phyloP scores from a whole-genome alignment of 2,329 filamentous ascomycete species.

The Ceratocystis diversiconidia region DNA sequence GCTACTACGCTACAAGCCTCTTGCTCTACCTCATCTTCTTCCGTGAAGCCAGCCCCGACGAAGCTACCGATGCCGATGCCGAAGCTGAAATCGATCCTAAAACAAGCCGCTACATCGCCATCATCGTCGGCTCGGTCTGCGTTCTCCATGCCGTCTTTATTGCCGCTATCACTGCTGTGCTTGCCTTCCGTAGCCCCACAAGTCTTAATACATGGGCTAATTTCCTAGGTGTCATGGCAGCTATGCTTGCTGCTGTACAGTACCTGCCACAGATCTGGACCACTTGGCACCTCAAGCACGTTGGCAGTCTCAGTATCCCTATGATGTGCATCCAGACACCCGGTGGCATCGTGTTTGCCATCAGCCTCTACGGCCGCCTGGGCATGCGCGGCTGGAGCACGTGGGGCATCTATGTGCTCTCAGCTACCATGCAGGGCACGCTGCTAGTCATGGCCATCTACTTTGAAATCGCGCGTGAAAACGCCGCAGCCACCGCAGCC shows the following conservation, averaged over 20 bases:
- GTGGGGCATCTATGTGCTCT: slow-evolving; percentile 83
- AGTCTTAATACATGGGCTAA: slow-evolving; percentile 71
- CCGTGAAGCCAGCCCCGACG: slow-evolving; percentile 41
- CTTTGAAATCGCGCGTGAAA: slow-evolving; percentile 43
- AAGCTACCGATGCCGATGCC: slow-evolving; percentile 31
- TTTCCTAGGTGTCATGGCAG: slow-evolving; percentile 64
- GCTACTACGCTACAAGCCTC: slow-evolving; percentile 41
- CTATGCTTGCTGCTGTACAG: slow-evolving; percentile 68
- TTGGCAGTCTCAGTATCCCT: slow-evolving; percentile 81
- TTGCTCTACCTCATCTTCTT: slow-evolving; percentile 93
- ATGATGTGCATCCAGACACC: slow-evolving; percentile 99
- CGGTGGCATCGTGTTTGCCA: slow-evolving; percentile 78
- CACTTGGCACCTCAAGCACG: slow-evolving; percentile 70
- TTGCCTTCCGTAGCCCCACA: slow-evolving; percentile 47
- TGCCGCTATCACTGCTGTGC: slow-evolving; percentile 52
- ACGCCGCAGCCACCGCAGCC: slow-evolving; percentile 18
- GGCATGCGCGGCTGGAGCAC: slow-evolving; percentile 83
- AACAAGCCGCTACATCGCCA: slow-evolving; percentile 63
- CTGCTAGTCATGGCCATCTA: slow-evolving; percentile 67
- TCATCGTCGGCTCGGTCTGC: slow-evolving; percentile 58
- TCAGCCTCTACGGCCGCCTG: slow-evolving; percentile 64
- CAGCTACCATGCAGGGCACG: slow-evolving; percentile 69
- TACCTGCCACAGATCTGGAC: slow-evolving; percentile 93
- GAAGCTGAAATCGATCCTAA: slow-evolving; percentile 34
- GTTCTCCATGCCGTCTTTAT: slow-evolving; percentile 61